These are phyloP conservation scores for Chlamydomonas asymmetrica DNA, from an alignment of 139 green algal species.

Conservation along the genomic window DNA sequence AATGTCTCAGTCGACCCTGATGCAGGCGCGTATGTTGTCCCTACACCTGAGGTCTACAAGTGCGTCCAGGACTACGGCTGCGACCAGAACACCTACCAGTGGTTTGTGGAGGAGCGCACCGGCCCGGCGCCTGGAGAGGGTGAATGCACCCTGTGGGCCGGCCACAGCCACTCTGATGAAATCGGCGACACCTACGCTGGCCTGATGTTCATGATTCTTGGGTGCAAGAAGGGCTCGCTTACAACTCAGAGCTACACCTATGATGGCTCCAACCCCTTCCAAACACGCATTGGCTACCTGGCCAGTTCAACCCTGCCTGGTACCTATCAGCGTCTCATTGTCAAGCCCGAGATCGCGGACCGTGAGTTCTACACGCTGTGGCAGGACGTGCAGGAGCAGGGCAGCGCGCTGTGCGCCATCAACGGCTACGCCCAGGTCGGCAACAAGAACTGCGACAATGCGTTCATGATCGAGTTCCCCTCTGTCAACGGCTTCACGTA, in stretches of 20 bases:
- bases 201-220: too few relatives aligned
- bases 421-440: background rate
- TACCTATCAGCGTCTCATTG: background rate
- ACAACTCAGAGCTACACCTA: too few relatives aligned
- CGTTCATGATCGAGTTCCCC: slow-evolving; percentile 1
- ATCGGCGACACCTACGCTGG: background rate
- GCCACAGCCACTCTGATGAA: slow-evolving; percentile 6
- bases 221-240: too few relatives aligned
- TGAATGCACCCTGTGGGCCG: background rate
- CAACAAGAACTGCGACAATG: background rate
- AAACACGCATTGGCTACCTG: too few relatives aligned
- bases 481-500: slow-evolving; percentile 6
- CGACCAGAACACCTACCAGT: background rate
- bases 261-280: too few relatives aligned
- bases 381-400: slow-evolving; percentile 11
- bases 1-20: background rate
- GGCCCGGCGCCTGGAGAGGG: background rate
- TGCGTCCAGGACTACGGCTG: background rate
- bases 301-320: too few relatives aligned
- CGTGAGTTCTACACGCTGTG: background rate
- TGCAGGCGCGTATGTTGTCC: too few relatives aligned
- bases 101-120: slow-evolving; percentile 3
- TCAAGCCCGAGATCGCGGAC: background rate
- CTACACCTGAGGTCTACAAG: too few relatives aligned
- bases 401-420: background rate